Conservation (phyloP, 129 eudicot species). For the Flaveria sonorensis region DNA sequence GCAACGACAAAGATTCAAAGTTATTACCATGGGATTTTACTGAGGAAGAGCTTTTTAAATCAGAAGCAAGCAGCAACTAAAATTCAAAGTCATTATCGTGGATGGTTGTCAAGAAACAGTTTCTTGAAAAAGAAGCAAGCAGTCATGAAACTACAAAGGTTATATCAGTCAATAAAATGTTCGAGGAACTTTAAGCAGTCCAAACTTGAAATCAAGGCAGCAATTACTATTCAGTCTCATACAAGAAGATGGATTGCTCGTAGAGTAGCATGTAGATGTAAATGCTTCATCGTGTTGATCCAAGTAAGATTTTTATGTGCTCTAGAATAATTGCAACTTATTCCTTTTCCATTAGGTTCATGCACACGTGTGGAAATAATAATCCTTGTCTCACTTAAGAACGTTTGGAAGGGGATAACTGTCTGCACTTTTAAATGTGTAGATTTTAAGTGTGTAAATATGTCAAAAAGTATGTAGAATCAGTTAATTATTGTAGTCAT, state of each 20-base stretch:
- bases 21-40: slow-evolving; percentile 52
- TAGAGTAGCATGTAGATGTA: slow-evolving; percentile 40
- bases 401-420: neutral
- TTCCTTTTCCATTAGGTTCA: neutral
- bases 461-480: neutral
- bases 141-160: slow-evolving; percentile 51
- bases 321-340: neutral
- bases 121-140: slow-evolving; percentile 55
- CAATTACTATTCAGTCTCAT: slow-evolving; percentile 60
- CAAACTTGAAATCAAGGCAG: slow-evolving; percentile 46
- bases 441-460: neutral
- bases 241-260: slow-evolving; percentile 75
- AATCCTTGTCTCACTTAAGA: neutral
- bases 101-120: slow-evolving; percentile 49
- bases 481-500: neutral
- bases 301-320: slow-evolving; percentile 55
- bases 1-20: slow-evolving; percentile 59
- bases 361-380: slow-evolving; percentile 8
- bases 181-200: slow-evolving; percentile 39
- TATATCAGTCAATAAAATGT: slow-evolving; percentile 41
- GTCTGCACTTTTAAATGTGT: neutral
- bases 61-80: slow-evolving; percentile 58
- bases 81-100: slow-evolving; percentile 70
- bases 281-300: slow-evolving; percentile 34
- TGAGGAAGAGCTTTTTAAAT: slow-evolving; percentile 45